Conservation (phyloP, 1,284 basidiomycete species). For the Ceratobasidium sp. region DNA sequence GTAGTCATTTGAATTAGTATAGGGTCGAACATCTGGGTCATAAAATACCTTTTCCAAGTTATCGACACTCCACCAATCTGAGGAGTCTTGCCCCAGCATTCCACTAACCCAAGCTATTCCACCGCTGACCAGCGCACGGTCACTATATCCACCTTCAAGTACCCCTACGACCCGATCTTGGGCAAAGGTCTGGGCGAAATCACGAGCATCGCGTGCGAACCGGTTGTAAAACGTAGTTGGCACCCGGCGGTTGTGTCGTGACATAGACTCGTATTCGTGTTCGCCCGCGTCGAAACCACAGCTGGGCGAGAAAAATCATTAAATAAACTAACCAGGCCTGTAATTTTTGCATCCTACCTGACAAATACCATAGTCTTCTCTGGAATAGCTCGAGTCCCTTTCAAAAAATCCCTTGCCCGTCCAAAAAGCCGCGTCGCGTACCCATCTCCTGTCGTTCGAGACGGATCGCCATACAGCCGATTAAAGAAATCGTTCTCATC, state of each 20-base stretch:
- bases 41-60: conserved; percentile 66
- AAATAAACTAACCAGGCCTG: neutral
- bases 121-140: conserved; percentile 83
- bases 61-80: conserved; percentile 70
- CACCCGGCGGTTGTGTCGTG: conserved; percentile 88
- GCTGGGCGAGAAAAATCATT: conserved; percentile 49
- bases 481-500: conserved; percentile 80
- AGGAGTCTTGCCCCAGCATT: conserved; percentile 53
- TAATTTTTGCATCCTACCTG: conserved; percentile 60
- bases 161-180: conserved; percentile 82
- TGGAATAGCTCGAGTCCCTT: conserved; percentile 65
- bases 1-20: neutral
- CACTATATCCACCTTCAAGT: conserved; percentile 94
- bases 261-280: conserved; percentile 92
- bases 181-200: conserved; percentile 71
- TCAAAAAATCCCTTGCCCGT: conserved; percentile 76
- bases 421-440: conserved; percentile 74
- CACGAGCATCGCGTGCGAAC: conserved; percentile 77
- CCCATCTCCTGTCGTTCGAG: neutral
- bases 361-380: conserved; percentile 85
- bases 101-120: conserved; percentile 80
- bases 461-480: conserved; percentile 64
- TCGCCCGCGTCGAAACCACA: conserved; percentile 94
- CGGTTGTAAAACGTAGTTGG: conserved; percentile 86
- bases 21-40: neutral